These are phyloP conservation scores for Acaromyces ingoldii DNA, from an alignment of 1,284 basidiomycete genomes.

Conservation along the genomic window DNA sequence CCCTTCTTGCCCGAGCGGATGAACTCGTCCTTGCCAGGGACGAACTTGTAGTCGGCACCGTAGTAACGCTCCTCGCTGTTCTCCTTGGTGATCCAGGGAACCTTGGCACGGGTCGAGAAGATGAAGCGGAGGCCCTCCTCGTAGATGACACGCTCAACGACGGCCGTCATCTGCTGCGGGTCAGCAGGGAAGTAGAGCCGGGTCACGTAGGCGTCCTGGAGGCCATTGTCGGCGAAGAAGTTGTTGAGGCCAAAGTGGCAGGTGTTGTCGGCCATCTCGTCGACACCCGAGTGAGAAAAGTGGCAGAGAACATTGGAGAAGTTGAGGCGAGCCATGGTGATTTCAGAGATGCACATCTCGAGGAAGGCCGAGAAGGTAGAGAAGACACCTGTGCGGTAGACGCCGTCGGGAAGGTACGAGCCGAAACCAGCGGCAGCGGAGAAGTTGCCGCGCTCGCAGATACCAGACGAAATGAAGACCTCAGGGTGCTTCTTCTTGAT, in stretches of 20 bases:
- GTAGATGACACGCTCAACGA: conserved; percentile 72
- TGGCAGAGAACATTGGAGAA: conserved; percentile 73
- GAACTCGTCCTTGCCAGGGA: conserved; percentile 73
- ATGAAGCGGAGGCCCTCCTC: conserved; percentile 72
- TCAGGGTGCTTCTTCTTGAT: conserved; percentile 82
- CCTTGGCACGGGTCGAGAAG: conserved; percentile 78
- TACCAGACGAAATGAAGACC: conserved; percentile 74
- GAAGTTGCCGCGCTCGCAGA: conserved; percentile 77
- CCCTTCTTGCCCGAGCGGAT: conserved; percentile 66
- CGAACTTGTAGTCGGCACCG: conserved; percentile 67
- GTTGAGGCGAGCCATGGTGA: conserved; percentile 67
- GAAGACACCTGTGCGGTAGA: conserved; percentile 56
- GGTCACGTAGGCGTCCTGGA: conserved; percentile 65
- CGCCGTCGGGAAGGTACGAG: conserved; percentile 48
- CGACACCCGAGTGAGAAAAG: conserved; percentile 78
- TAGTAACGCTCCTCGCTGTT: conserved; percentile 66
- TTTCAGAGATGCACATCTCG: conserved; percentile 78
- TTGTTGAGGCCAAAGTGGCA: conserved; percentile 62
- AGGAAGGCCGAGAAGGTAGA: conserved; percentile 82
- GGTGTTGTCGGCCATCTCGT: conserved; percentile 70
- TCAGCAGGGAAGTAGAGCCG: conserved; percentile 81
- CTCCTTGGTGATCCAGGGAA: conserved; percentile 74
- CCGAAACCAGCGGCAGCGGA: conserved; percentile 80
- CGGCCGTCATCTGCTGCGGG: conserved; percentile 68
- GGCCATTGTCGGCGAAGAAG: conserved; percentile 78